Conservation (phyloP, 768 basidiomycete species). For the Phanerochaete sordida region DNA sequence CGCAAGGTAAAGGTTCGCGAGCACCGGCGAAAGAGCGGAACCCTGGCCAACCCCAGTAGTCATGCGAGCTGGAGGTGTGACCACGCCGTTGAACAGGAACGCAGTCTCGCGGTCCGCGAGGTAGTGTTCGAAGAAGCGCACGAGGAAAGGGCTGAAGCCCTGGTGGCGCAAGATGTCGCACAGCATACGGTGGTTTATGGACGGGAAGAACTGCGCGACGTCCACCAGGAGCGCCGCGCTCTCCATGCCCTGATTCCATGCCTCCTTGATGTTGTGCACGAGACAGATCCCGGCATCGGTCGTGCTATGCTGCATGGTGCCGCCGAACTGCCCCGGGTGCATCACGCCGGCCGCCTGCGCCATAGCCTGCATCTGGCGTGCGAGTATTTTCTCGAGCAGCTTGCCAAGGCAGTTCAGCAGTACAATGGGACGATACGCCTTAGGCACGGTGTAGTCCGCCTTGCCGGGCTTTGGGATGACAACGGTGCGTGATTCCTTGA, state of each 20-base stretch:
- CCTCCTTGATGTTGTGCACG: slow-evolving; percentile 9
- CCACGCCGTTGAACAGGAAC: slow-evolving; percentile 6
- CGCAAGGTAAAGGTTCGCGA: slow-evolving; percentile 12
- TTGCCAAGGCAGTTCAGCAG: slow-evolving; percentile 23
- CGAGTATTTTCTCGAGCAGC: slow-evolving; percentile 19
- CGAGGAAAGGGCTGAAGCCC: slow-evolving; percentile 6
- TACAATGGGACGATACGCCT: slow-evolving; percentile 25
- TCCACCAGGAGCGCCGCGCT: slow-evolving; percentile 14
- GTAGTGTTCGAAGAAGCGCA: slow-evolving; percentile 11
- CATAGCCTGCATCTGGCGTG: slow-evolving; percentile 15
- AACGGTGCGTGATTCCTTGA: slow-evolving; percentile 14
- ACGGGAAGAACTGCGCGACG: slow-evolving; percentile 18
- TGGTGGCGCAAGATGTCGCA: slow-evolving; percentile 3
- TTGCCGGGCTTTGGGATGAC: slow-evolving; percentile 23
- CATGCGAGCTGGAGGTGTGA: background rate
- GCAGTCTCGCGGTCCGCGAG: slow-evolving; percentile 6
- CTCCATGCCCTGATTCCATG: slow-evolving; percentile 2
- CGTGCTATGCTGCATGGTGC: slow-evolving; percentile 15
- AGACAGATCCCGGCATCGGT: slow-evolving; percentile 15
- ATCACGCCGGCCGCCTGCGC: slow-evolving; percentile 12
- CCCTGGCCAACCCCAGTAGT: slow-evolving; percentile 12
- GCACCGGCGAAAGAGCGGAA: slow-evolving; percentile 14
- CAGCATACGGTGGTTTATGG: slow-evolving; percentile 5
- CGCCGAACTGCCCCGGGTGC: slow-evolving; percentile 19
- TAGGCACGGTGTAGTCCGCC: slow-evolving; percentile 17